Base-by-base conservation (phyloP, 1,284 basidiomycete genomes). In the Sporisorium graminicola region DNA sequence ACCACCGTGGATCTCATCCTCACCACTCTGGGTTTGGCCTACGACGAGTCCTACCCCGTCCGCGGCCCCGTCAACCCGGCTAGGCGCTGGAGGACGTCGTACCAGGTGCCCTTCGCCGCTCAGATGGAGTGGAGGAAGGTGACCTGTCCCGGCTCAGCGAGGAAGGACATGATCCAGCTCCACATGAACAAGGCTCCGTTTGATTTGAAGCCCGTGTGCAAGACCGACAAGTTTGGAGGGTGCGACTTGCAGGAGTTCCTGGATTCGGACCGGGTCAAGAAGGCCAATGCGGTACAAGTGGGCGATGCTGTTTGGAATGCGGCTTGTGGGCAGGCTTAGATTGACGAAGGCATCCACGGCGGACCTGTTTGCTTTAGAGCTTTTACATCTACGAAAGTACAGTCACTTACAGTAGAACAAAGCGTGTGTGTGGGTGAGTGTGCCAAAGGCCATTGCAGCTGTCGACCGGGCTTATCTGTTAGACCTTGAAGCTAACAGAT, bases 41-140 rank as follows among this genome's bases (percentile, higher is more conserved):
- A 86, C 16, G 73, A 75, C 29, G 37, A 52, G 14, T 33, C n/a
- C 2, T 75, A 66, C 47, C 73, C 83, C 14, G 68, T 85, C 5
- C 67, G 52, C 10, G 87, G 87, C 29, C 86, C 86, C 49, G 74
- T 85, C 35, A 77, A 74, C 43, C 44, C 51, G 3, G 77, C 78
- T 57, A 86, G 88, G 29, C 86, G 82, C 43, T 89, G 87, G 82
- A 85, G 86, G 51, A 70, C 72, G 0, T 86, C 88, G 12, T 74
- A 74, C 7, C 88, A 89, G 72, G 87, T 88, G 13, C 88, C 88
- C 31, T 88, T 89, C 66, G 87, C 79, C 7, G 87, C 88, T 40
- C 86, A 86, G 72, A 88, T 88, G 88, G 80, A 87, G 47, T 89
- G 87, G 87, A 87, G 88, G 78, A 87, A 82, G 68, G 87, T 88